Evolutionary conservation across 1,139 yeast genomes (phyloP).

Genomic region (Spencermartinsiella ligniputridi): DNA sequence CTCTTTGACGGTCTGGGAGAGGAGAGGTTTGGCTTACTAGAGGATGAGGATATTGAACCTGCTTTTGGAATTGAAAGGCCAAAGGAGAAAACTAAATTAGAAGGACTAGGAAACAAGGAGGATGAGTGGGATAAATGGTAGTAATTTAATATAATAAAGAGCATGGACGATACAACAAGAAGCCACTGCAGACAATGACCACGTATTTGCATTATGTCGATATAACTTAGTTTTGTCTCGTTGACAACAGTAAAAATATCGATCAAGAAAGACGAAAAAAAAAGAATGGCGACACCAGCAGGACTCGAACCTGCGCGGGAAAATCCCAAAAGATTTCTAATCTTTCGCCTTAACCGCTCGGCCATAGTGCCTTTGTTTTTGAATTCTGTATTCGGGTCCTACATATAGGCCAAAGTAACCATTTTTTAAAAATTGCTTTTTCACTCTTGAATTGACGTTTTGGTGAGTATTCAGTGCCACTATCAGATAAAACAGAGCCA

Average conservation of each 20-base stretch:
- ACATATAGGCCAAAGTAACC: background rate
- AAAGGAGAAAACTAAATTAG: slow-evolving; percentile 51
- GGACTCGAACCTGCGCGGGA: slow-evolving; percentile 93
- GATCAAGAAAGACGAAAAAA: slow-evolving; percentile 2
- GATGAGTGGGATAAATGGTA: slow-evolving; percentile 44
- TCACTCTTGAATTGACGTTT: no score
- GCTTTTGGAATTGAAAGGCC: slow-evolving; percentile 72
- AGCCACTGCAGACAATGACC: background rate
- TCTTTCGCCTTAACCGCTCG: slow-evolving; percentile 81
- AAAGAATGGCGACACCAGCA: slow-evolving; percentile 61
- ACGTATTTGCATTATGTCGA: background rate
- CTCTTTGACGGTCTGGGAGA: slow-evolving; percentile 51
- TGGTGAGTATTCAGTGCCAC: no score
- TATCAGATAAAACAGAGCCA: no score
- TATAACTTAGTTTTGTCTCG: no score
- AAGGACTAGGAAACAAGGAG: slow-evolving; percentile 42
- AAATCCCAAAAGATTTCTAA: slow-evolving; percentile 79
- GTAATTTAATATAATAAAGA: background rate
- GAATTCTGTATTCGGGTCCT: background rate
- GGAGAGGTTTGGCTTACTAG: slow-evolving; percentile 28
- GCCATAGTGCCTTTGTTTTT: slow-evolving; percentile 55
- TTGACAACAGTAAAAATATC: no score
- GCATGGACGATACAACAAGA: background rate
- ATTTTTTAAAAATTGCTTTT: no score
- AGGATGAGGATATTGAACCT: slow-evolving; percentile 41